phyloP scores from a whole-genome alignment of 140 eudicot genomes.

The Anethum foeniculum region DNA sequence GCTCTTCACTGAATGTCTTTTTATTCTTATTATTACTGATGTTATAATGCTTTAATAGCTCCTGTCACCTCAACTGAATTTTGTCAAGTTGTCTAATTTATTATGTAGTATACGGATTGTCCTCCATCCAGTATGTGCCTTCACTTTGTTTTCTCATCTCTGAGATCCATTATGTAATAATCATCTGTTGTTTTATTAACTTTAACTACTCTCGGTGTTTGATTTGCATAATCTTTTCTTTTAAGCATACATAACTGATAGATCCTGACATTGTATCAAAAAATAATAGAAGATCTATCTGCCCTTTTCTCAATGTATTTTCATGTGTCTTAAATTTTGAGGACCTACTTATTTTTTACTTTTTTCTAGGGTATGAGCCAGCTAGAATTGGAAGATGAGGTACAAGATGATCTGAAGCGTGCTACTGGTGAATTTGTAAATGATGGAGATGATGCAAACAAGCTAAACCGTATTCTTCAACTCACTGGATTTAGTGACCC shows the following conservation, averaged over 20 bases:
- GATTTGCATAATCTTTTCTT: neutral
- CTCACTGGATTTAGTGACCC: conserved; percentile 84
- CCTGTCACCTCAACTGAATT: conserved; percentile 5
- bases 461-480: conserved; percentile 68
- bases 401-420: conserved; percentile 79
- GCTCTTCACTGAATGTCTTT: conserved; percentile 1
- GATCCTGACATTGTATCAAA: neutral
- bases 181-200: neutral
- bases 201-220: neutral
- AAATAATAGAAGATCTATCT: neutral
- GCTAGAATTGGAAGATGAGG: conserved; percentile 76
- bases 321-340: neutral
- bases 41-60: neutral
- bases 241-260: neutral
- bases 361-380: conserved; percentile 64
- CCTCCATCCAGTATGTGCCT: neutral
- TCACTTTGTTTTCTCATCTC: neutral
- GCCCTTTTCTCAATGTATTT: neutral
- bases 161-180: neutral
- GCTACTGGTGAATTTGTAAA: conserved; percentile 74
- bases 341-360: too few species aligned
- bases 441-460: conserved; percentile 65
- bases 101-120: conserved; percentile 10
- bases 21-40: neutral
- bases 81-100: neutral